Evolutionary conservation across 2,329 filamentous ascomycete species (phyloP).

Genomic region (Colletotrichum kahawae): DNA sequence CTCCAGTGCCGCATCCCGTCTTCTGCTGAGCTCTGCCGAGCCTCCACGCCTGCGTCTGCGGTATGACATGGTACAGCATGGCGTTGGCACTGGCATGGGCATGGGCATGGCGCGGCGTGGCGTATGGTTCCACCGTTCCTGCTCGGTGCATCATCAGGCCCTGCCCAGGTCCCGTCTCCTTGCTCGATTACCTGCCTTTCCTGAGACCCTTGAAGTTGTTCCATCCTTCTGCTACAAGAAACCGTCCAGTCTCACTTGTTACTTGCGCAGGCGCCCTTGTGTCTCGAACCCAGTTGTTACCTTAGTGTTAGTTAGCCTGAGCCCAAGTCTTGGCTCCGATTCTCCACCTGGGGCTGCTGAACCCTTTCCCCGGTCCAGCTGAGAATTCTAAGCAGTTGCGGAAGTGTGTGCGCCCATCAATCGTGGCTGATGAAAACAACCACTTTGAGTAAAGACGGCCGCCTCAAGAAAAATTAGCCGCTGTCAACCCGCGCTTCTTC

Average conservation of each 20-base stretch:
- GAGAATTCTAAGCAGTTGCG: background rate
- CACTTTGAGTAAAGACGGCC: background rate
- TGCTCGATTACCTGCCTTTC: too few relatives aligned
- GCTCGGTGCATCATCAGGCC: background rate
- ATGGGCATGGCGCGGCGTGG: background rate
- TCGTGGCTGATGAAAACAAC: background rate
- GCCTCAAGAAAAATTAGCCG: background rate
- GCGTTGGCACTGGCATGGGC: too few relatives aligned
- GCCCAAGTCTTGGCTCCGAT: background rate
- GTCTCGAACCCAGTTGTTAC: background rate
- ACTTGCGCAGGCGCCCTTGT: background rate
- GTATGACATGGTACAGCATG: background rate
- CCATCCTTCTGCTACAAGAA: background rate
- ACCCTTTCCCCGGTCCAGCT: slow-evolving; percentile 1
- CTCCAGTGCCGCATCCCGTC: background rate
- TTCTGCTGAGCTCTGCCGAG: background rate
- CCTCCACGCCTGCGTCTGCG: background rate
- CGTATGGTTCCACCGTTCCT: background rate
- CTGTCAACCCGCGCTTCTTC: background rate
- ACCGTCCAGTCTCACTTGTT: background rate
- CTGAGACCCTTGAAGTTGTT: background rate
- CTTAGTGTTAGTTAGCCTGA: too few relatives aligned
- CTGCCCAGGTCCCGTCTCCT: too few relatives aligned
- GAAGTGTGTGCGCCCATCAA: background rate
- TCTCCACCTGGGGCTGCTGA: background rate